These are phyloP conservation scores for Cenchrus purpureus DNA, from an alignment of 176 grass and related monocot species.

Conservation along the genomic window DNA sequence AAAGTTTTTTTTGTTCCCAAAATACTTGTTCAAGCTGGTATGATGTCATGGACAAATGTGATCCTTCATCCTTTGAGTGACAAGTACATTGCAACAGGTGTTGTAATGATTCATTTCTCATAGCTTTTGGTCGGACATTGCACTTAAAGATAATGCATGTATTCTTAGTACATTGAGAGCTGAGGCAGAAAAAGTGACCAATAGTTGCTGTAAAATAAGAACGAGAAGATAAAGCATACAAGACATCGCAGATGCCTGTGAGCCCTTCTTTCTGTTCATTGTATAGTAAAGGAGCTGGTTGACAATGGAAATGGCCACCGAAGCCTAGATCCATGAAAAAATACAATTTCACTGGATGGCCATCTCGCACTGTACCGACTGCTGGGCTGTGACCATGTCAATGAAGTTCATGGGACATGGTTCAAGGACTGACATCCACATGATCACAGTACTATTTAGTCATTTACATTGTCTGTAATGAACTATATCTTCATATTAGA, in stretches of 20 bases:
- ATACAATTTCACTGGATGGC: background rate
- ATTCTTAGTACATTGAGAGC: background rate
- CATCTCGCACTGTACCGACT: constrained; percentile 1
- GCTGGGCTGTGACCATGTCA: background rate
- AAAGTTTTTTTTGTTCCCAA: background rate
- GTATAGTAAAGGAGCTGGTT: background rate
- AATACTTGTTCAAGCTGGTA: constrained; percentile 12
- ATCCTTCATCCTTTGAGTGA: background rate
- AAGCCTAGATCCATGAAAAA: background rate
- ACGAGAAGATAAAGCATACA: background rate
- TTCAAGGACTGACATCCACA: constrained; percentile 4
- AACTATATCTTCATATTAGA: constrained; percentile 12
- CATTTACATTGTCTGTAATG: background rate
- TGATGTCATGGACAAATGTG: background rate
- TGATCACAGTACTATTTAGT: constrained; percentile 9
- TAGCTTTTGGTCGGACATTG: background rate
- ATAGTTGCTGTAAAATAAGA: background rate
- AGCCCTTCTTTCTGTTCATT: background rate
- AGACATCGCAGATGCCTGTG: background rate
- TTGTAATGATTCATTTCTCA: constrained; percentile 9
- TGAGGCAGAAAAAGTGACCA: background rate
- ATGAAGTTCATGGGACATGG: background rate
- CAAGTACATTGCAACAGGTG: background rate
- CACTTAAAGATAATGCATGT: background rate
- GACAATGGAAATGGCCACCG: background rate